Evolutionary conservation across 1,284 basidiomycete genomes (phyloP), one percentile per base, ranked within the genome.

Genomic region (Pseudozyma hubeiensis): DNA sequence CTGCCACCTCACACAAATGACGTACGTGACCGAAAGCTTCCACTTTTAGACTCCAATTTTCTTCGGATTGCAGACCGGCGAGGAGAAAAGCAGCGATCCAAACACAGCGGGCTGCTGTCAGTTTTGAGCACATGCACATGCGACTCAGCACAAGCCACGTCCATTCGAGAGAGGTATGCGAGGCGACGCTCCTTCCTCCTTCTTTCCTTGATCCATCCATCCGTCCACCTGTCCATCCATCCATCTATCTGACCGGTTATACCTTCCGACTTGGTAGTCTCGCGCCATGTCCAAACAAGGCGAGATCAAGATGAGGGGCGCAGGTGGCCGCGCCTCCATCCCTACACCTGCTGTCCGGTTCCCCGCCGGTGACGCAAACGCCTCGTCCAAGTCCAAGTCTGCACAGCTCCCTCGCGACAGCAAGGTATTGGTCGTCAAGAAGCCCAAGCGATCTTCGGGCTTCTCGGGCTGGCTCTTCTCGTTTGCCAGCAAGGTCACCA

Each of bases 391-490:
- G 39, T 45, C 54, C 1, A 54, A 55, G 47, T 45, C 54, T 2
- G 41, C 49, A 2, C 57, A 49, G 44, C 40, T 67, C 30, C 31
- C 30, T 48, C 62, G 53, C 45, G 61, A 31, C 29, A 43, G 31
- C 19, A 60, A 58, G 24, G 33, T 19, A 1, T 17, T 7, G 24
- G 33, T 33, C 1, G 35, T 9, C 29, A 10, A 31, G 11, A 64
- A 58, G 34, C 34, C 47, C 13, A 65, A 65, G 13, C 46, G 29
- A 29, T 52, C 51, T 0, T 40, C 63, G 10, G 64, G 78, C 49
- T 72, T 78, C 48, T 44, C 41, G 45, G 50, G 58, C 51, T 79
- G 62, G 54, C 58, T 80, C 45, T 46, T 73, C 48, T 54, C 58
- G 9, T 74, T 77, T 46, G 50, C 43, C 31, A 64, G 53, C 30